Percentiles rank a stretch among this genome's conserved stretches.
Evolutionary conservation across 106 monocot species (phyloP).

Genomic region (Dendrobium chrysotoxum): DNA sequence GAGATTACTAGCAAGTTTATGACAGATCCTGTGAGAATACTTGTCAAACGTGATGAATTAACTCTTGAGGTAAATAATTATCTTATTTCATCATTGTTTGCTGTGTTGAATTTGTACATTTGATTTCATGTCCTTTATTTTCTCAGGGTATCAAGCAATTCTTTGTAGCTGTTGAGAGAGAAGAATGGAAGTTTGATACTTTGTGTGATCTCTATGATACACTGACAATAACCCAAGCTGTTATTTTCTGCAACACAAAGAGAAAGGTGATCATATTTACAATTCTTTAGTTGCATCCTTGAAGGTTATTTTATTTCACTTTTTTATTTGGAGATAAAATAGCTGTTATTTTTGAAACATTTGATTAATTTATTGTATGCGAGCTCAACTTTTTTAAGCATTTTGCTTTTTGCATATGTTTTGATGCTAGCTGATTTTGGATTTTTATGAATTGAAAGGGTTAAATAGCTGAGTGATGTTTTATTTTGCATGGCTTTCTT

Average conservation of each 20-base stretch:
- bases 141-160: conserved; percentile 94
- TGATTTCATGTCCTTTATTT: not conserved
- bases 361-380: not conserved
- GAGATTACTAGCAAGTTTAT: conserved; percentile 97
- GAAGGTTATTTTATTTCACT: not conserved
- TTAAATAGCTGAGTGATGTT: too few species aligned
- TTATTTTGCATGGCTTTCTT: too few species aligned
- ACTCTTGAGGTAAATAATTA: conserved; percentile 67
- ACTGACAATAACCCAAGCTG: conserved; percentile 94
- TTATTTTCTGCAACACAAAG: conserved; percentile 99
- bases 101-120: not conserved
- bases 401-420: not conserved
- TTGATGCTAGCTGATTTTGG: not conserved
- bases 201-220: conserved; percentile 97
- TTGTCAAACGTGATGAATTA: conserved; percentile 99
- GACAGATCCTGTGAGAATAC: conserved; percentile 96
- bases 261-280: conserved; percentile 56
- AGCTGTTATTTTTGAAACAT: not conserved
- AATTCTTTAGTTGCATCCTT: not conserved
- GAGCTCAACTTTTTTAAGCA: not conserved
- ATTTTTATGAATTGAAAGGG: not conserved
- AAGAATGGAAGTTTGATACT: conserved; percentile 99
- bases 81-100: not conserved
- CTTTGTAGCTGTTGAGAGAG: conserved; percentile 97
- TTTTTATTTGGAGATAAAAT: not conserved